Evolutionary conservation across 1,139 yeast genomes (phyloP).

Genomic region (Geotrichum phurueaensis): DNA sequence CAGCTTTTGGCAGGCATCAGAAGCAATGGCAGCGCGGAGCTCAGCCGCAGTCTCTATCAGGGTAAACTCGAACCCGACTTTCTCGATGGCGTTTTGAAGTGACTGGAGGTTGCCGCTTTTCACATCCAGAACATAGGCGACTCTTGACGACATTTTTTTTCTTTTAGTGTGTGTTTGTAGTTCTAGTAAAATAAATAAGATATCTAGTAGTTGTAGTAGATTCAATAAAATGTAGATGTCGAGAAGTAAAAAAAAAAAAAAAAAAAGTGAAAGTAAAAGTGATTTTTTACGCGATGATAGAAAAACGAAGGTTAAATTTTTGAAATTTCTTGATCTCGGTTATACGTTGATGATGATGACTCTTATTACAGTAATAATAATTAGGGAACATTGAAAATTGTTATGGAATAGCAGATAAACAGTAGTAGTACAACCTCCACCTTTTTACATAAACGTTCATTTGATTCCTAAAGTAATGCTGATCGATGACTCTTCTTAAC

Average conservation of each 20-base stretch:
- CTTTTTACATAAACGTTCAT: too few relatives aligned
- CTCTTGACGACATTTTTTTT: slow-evolving; percentile 10
- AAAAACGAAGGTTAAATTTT: not conserved
- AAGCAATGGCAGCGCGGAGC: slow-evolving; percentile 30
- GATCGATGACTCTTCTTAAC: too few relatives aligned
- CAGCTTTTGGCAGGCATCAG: slow-evolving; percentile 29
- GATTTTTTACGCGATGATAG: not conserved
- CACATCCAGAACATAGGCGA: slow-evolving; percentile 82
- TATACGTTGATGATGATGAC: too few relatives aligned
- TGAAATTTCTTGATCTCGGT: not conserved
- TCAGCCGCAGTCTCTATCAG: slow-evolving; percentile 33
- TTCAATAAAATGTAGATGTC: not conserved
- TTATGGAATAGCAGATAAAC: too few relatives aligned
- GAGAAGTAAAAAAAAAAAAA: not conserved
- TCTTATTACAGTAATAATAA: too few relatives aligned
- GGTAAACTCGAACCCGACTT: slow-evolving; percentile 58
- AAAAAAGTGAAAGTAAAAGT: not conserved
- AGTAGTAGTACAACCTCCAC: too few relatives aligned
- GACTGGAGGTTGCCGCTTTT: slow-evolving; percentile 93
- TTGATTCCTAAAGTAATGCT: too few relatives aligned
- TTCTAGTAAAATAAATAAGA: not conserved
- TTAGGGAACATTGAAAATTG: too few relatives aligned
- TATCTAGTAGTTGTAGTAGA: not conserved
- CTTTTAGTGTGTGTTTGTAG: not conserved
- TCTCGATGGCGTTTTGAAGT: slow-evolving; percentile 74